Conservation (phyloP, 306 rosid genomes). For the Corylus heterophylla region DNA sequence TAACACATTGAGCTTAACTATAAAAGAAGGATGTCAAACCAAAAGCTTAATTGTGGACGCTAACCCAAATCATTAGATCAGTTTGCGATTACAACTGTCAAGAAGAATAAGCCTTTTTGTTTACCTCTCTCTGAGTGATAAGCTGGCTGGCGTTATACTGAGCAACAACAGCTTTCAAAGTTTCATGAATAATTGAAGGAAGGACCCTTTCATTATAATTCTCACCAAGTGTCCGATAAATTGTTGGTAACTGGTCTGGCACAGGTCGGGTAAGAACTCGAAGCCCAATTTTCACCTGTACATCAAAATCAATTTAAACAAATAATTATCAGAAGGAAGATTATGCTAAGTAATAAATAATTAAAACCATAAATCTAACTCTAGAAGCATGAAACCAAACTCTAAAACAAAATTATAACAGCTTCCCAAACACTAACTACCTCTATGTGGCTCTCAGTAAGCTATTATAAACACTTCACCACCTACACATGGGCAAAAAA, state of each 20-base stretch:
- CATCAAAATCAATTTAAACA: slow-evolving; percentile 15
- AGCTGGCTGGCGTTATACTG: slow-evolving; percentile 93
- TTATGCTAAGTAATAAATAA: background rate
- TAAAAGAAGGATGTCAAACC: background rate
- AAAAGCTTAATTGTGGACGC: background rate
- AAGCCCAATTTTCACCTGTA: slow-evolving; percentile 81
- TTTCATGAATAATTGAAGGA: slow-evolving; percentile 86
- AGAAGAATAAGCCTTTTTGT: background rate
- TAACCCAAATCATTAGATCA: background rate
- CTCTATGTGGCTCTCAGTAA: background rate
- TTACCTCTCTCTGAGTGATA: slow-evolving; percentile 88
- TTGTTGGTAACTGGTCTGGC: slow-evolving; percentile 60
- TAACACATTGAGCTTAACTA: background rate
- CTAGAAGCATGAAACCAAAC: background rate
- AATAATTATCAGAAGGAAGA: background rate
- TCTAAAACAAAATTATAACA: background rate
- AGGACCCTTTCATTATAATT: slow-evolving; percentile 65
- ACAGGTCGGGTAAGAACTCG: slow-evolving; percentile 85
- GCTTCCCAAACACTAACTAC: background rate
- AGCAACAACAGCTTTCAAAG: slow-evolving; percentile 92
- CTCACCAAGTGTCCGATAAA: slow-evolving; percentile 78
- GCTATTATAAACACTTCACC: background rate
- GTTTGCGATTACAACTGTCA: background rate
- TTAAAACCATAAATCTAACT: background rate
- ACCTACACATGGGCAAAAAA: background rate